Base-by-base conservation (phyloP, 2,329 filamentous ascomycete genomes). In the Didymella pomorum region DNA sequence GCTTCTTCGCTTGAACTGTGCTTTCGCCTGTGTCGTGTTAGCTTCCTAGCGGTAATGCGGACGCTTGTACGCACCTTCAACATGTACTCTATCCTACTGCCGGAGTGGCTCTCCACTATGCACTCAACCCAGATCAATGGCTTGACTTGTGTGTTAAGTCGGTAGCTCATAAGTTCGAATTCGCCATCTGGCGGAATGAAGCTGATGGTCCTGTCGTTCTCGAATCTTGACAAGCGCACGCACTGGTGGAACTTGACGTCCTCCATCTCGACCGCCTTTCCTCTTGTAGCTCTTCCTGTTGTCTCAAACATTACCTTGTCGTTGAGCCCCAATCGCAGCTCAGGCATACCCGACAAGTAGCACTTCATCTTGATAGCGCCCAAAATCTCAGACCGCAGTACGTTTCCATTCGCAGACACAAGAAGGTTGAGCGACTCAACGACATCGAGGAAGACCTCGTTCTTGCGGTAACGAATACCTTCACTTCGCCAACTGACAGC, bases 291-390 rank as follows among this genome's bases (percentile, higher is more conserved):
- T 61, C 95, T 86, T 26, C 95, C 95, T 0, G 95, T 99, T 4
- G 93, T 96, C 81, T 99, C 95, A 74, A 99, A 99, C 95, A 99
- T 99, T 78, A 92, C 95, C 81, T 99, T 99, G 83, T 99, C 95
- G 81, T 99, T 99, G 74, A 99, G 81, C 4, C 95, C 95, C 49
- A 99, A 80, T 26, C 95, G 89, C 72, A 99, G 80, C 80, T 99
- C 95, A 11, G 95, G 95, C 95, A 99, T 99, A 58, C 95, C 95
- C 45, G 92, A 97, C 16, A 99, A 84, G 76, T 99, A 99, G 80
- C 95, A 99, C 81, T 99, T 99, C 95, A 99, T 97, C 82, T 99
- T 99, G 78, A 99, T 89, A 42, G 95, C 93, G 54, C 95, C 95
- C 23, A 99, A 84, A 70, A 99, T 99, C 81, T 99, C 95, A 8